phyloP scores from a whole-genome alignment of 2,329 filamentous ascomycete species.

The Ciborinia camelliae region DNA sequence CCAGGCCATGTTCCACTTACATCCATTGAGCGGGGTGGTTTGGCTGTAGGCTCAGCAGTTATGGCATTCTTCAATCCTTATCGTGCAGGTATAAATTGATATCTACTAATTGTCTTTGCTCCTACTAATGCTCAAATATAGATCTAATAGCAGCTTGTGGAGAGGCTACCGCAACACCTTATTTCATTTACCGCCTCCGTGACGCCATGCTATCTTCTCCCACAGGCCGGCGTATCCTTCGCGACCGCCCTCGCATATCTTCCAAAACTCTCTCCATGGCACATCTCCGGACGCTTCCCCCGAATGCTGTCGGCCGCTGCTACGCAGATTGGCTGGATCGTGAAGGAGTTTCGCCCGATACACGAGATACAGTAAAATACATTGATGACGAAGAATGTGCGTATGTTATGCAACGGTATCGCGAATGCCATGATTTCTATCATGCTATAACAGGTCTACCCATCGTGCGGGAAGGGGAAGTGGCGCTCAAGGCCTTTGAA shows the following conservation, averaged over 20 bases:
- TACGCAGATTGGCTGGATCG: slow-evolving; percentile 92
- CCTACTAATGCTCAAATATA: slow-evolving; percentile 37
- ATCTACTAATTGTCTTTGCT: not conserved
- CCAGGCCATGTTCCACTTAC: slow-evolving; percentile 85
- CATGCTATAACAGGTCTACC: slow-evolving; percentile 91
- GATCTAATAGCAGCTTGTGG: slow-evolving; percentile 94
- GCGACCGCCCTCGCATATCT: slow-evolving; percentile 83
- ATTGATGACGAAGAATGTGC: slow-evolving; percentile 95
- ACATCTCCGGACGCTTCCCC: slow-evolving; percentile 67
- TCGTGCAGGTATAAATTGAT: slow-evolving; percentile 60
- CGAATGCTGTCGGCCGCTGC: slow-evolving; percentile 71
- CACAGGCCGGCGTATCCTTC: slow-evolving; percentile 86
- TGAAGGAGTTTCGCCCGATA: slow-evolving; percentile 91
- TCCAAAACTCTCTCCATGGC: slow-evolving; percentile 63
- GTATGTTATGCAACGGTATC: slow-evolving; percentile 97
- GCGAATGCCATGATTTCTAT: slow-evolving; percentile 97
- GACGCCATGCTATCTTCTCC: slow-evolving; percentile 82
- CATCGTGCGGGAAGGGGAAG: slow-evolving; percentile 88
- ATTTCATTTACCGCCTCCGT: slow-evolving; percentile 89
- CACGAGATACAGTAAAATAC: slow-evolving; percentile 76
- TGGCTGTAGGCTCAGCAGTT: slow-evolving; percentile 64
- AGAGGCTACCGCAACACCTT: slow-evolving; percentile 90
- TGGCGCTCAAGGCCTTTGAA: slow-evolving; percentile 97
- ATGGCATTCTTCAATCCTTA: slow-evolving; percentile 70
- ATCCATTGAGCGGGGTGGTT: slow-evolving; percentile 66